Conservation (phyloP, 106 monocot species). For the Phalaenopsis aphrodite region DNA sequence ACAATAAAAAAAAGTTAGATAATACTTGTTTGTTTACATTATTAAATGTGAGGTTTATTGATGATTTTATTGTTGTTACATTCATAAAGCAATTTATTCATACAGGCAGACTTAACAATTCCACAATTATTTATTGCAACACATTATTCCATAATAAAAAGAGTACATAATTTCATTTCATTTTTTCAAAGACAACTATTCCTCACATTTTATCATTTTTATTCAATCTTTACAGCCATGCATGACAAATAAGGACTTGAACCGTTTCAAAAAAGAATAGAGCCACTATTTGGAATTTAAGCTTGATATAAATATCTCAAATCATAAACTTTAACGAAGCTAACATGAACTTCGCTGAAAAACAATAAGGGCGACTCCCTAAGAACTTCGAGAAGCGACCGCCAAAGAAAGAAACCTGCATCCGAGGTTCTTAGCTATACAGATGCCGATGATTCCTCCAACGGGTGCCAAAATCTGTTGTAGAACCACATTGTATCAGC, state of each 20-base stretch:
- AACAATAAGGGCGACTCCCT: too few species aligned
- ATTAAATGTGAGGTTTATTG: too few species aligned
- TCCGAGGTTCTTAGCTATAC: not conserved
- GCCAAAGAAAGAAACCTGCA: too few species aligned
- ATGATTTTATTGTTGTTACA: too few species aligned
- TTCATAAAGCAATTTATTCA: too few species aligned
- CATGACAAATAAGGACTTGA: not conserved
- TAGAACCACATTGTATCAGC: slow-evolving; percentile 47
- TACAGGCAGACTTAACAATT: too few species aligned
- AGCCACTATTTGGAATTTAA: not conserved
- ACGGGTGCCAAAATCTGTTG: slow-evolving; percentile 20
- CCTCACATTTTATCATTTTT: not conserved
- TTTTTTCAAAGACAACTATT: not conserved
- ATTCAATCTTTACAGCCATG: not conserved
- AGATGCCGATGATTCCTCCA: slow-evolving; percentile 11
- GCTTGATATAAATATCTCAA: not conserved
- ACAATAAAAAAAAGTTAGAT: too few species aligned
- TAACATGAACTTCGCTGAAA: not conserved
- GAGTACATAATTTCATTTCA: not conserved
- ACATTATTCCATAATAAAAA: not conserved
- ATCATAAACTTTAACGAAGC: not conserved
- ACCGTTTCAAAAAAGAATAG: not conserved
- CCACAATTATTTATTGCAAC: too few species aligned
- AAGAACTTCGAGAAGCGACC: too few species aligned
- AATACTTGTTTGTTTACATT: too few species aligned